Base-by-base conservation (phyloP, 2,329 filamentous ascomycete genomes). In the Trichoderma sp. region DNA sequence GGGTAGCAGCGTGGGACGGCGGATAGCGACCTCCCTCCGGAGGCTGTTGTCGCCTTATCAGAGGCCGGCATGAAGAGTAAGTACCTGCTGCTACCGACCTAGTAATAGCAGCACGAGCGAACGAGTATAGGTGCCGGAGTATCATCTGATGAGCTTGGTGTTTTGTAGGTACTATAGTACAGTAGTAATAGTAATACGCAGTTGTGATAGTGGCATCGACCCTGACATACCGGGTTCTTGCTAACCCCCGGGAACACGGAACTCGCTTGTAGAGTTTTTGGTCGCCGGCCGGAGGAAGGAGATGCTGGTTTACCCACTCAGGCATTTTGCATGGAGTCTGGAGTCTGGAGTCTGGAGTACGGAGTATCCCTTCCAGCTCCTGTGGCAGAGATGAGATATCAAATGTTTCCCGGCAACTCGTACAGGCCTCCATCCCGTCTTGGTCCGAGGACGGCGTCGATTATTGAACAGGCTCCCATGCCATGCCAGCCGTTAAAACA, bases 201-300 rank as follows among this genome's bases (percentile, higher is more conserved):
- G 18, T 29, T 21, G 38, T n/a, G 38, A 60, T 27, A n/a, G 33
- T 65, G n/a, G 63, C 33, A 60, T 59, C 14, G 33, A 50, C 53
- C 21, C 64, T 50, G 24, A 67, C 64, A 29, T 67, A 24, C 64
- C 29, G 65, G 31, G 21, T 24, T 24, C 21, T 21, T 33, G 60
- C 33, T 53, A 67, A 67, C 6, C 41, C 64, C 64, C 41, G 41
- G 64, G 64, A 3, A 50, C 35, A 71, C 63, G 38, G 60, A 31
- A 63, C 33, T 71, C 67, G 67, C 67, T 62, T 71, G 53, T 71
- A 62, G 53, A 62, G 24, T 71, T 71, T 71, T 59, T 45, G 53
- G 31, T 41, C 67, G 53, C 67, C 67, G 33, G 50, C 18, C 33
- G 41, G 45, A n/a, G 5, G 31, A 24, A n/a, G 5, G 31, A 24